Conservation (phyloP, 2,329 filamentous ascomycete species). For the Trichophyton equinum region DNA sequence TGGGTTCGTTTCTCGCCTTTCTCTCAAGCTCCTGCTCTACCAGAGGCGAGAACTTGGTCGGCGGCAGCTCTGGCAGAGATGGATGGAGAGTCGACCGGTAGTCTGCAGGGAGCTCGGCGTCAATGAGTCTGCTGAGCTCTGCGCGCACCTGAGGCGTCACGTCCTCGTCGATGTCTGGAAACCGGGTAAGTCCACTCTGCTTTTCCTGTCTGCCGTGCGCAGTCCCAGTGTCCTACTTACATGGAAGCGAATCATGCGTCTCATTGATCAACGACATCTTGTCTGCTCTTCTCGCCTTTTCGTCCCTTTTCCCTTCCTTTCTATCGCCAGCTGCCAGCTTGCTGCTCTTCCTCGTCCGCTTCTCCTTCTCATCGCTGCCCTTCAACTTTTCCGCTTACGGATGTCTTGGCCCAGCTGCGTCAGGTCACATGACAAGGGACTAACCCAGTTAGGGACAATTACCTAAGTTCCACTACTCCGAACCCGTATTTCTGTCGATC, state of each 20-base stretch:
- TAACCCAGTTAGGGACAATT: neutral
- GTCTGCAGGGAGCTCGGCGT: constrained; percentile 47
- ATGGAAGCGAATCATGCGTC: constrained; percentile 69
- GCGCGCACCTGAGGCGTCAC: constrained; percentile 50
- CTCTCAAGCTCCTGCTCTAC: constrained; percentile 57
- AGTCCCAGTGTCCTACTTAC: constrained; percentile 40
- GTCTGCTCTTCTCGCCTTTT: neutral
- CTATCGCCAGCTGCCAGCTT: neutral
- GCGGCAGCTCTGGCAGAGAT: constrained; percentile 42
- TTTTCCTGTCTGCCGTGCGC: neutral
- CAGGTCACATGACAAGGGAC: neutral
- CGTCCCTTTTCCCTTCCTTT: neutral
- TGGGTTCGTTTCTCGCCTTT: constrained; percentile 46
- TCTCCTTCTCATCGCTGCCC: neutral
- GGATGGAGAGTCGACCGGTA: constrained; percentile 43
- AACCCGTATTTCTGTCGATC: neutral
- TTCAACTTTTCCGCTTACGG: neutral
- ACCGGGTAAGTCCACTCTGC: constrained; percentile 1
- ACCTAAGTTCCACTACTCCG: neutral
- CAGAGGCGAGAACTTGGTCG: constrained; percentile 50
- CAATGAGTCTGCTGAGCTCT: constrained; percentile 57
- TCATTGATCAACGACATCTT: constrained; percentile 56
- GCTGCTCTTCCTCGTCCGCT: neutral
- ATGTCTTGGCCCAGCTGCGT: neutral
- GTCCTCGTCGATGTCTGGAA: constrained; percentile 65